A percentile compares a stretch with the other conserved stretches of the same genome.
These are phyloP conservation scores for Scenedesmus sp. DNA, from an alignment of 163 green algal genomes.

Conservation along the genomic window DNA sequence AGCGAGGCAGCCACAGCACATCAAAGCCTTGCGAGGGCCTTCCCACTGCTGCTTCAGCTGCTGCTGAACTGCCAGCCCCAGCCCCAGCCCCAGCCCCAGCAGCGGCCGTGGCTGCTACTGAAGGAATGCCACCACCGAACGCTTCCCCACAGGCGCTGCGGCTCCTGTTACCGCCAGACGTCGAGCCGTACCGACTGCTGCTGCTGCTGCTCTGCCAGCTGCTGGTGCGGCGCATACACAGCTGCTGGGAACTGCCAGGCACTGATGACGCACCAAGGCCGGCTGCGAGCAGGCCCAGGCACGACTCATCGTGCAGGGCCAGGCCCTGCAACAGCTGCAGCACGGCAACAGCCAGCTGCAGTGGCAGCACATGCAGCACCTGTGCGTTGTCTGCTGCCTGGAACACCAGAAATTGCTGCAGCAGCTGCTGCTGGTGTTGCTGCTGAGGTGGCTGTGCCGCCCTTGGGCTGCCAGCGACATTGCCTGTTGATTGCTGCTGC, in stretches of 20 bases:
- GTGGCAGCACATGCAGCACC: slow-evolving; percentile 20
- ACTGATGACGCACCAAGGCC: slow-evolving; percentile 9
- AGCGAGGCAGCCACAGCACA: neutral
- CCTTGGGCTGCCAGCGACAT: neutral
- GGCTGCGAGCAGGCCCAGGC: neutral
- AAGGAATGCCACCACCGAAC: neutral
- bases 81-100: neutral
- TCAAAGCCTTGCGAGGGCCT: neutral
- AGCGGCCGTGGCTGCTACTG: no score
- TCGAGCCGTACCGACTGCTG: neutral
- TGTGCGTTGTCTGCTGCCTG: neutral
- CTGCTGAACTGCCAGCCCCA: neutral
- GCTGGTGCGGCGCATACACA: neutral
- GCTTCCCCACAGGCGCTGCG: neutral
- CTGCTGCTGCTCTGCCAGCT: neutral
- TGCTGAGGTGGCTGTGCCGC: neutral
- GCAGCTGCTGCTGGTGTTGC: slow-evolving; percentile 25
- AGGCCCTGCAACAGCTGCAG: slow-evolving; percentile 45
- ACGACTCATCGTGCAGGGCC: neutral
- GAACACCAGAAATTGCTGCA: slow-evolving; percentile 44
- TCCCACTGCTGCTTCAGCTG: neutral
- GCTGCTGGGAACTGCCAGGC: slow-evolving; percentile 1
- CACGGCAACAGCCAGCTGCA: slow-evolving; percentile 25
- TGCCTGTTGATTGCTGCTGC: neutral
- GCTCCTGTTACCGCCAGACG: neutral